phyloP scores from a whole-genome alignment of 371 early-diverging fungal genomes.

The Haplosporangium sp. region DNA sequence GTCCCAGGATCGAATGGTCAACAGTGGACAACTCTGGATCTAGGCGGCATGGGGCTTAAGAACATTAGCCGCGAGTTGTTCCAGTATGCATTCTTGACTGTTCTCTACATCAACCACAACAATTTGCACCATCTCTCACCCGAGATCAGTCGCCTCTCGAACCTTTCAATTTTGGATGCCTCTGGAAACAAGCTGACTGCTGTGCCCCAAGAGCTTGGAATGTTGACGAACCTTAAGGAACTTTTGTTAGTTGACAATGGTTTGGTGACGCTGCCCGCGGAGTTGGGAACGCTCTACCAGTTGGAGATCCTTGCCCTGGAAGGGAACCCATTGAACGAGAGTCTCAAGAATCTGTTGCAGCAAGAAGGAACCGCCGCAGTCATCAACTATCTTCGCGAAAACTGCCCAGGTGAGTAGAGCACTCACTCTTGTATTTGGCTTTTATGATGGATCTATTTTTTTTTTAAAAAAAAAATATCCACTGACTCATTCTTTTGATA shows the following conservation, averaged over 20 bases:
- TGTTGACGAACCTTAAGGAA: conserved; percentile 86
- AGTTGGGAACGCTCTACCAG: conserved; percentile 94
- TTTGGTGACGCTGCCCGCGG: conserved; percentile 88
- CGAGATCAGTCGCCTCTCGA: conserved; percentile 73
- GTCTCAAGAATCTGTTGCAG: conserved; percentile 81
- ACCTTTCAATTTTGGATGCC: conserved; percentile 81
- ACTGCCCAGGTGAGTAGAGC: conserved; percentile 75
- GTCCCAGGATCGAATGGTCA: conserved; percentile 35
- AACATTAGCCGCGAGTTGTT: conserved; percentile 82
- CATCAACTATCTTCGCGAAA: conserved; percentile 93
- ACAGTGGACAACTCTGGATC: conserved; percentile 87
- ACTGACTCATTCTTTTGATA: background rate
- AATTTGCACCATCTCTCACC: conserved; percentile 81
- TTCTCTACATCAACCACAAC: conserved; percentile 95
- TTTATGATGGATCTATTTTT: background rate
- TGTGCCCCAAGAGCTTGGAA: conserved; percentile 94
- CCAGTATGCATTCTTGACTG: conserved; percentile 86
- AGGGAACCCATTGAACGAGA: conserved; percentile 96
- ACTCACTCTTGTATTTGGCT: background rate
- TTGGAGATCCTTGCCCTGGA: conserved; percentile 95
- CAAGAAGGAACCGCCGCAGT: conserved; percentile 92
- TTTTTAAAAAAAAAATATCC: conserved; percentile 6
- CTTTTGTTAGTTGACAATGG: conserved; percentile 95
- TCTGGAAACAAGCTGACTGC: conserved; percentile 91
- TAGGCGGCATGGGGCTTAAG: conserved; percentile 93